phyloP scores from a whole-genome alignment of 2,329 filamentous ascomycete genomes.

The Pseudocercospora cruenta region DNA sequence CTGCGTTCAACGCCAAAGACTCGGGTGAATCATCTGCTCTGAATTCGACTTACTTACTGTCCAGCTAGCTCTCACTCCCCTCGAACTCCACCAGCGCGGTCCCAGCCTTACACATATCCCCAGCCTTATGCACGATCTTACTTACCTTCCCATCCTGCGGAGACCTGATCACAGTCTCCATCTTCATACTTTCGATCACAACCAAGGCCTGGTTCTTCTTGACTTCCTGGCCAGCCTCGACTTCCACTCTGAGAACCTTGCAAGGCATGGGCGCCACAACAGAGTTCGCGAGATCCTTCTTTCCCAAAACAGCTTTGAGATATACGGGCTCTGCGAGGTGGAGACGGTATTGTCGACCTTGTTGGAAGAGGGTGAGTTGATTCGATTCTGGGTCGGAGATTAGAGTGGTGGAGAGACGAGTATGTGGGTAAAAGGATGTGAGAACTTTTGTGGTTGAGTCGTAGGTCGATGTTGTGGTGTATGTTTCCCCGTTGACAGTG shows the following conservation, averaged over 20 bases:
- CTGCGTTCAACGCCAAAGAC: too few relatives aligned
- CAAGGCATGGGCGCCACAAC: conserved; percentile 96
- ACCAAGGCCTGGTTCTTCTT: conserved; percentile 85
- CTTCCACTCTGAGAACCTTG: conserved; percentile 89
- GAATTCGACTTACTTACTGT: too few relatives aligned
- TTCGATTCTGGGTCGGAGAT: conserved; percentile 66
- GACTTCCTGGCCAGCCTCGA: conserved; percentile 78
- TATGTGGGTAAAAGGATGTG: conserved; percentile 78
- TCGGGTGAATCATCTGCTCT: too few relatives aligned
- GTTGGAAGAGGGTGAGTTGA: conserved; percentile 71
- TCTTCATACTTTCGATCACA: conserved; percentile 64
- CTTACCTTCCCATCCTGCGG: conserved; percentile 53
- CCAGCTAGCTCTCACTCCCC: conserved; percentile 28
- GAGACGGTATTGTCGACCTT: conserved; percentile 61
- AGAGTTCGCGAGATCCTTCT: conserved; percentile 78
- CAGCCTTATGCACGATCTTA: conserved; percentile 54
- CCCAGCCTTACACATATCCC: conserved; percentile 52
- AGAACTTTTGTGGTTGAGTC: conserved; percentile 55
- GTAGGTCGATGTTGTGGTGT: conserved; percentile 48
- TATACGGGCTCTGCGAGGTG: conserved; percentile 67
- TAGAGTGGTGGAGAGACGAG: conserved; percentile 78
- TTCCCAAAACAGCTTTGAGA: conserved; percentile 84
- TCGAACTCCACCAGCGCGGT: conserved; percentile 52
- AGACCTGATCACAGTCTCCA: conserved; percentile 59
- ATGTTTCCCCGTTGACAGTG: conserved; percentile 43